A percentile compares a stretch with the other conserved stretches of the same genome.
Evolutionary conservation across 2,329 filamentous ascomycete species (phyloP).

Genomic region (Aspergillus sp.): DNA sequence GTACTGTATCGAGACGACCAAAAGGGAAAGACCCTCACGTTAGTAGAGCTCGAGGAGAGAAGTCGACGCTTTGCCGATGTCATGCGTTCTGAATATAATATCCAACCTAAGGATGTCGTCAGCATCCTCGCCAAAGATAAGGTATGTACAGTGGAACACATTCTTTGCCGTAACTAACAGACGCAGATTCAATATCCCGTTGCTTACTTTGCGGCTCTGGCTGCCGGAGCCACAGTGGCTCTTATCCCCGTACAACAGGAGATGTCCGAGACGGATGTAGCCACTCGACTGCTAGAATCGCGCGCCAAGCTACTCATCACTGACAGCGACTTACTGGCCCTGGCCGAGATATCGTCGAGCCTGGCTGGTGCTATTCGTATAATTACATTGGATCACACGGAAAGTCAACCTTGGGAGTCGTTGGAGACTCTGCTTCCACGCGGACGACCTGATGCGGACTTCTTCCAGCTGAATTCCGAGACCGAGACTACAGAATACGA

Average conservation of each 20-base stretch:
- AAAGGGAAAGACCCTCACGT: no score
- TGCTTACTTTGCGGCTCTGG: conserved; percentile 16
- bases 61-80: no score
- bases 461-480: no score
- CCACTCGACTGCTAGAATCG: conserved; percentile 16
- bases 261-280: conserved; percentile 13
- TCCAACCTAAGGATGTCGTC: no score
- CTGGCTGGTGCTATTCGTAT: conserved; percentile 6
- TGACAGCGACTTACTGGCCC: conserved; percentile 6
- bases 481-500: no score
- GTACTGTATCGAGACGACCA: no score
- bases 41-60: no score
- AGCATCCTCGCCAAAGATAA: no score
- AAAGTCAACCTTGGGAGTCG: conserved; percentile 2
- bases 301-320: conserved; percentile 17
- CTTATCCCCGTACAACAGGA: conserved; percentile 17
- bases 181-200: conserved; percentile 18
- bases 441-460: not conserved
- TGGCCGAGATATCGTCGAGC: conserved; percentile 10
- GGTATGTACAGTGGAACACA: no score
- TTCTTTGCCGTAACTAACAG: no score
- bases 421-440: conserved; percentile 12
- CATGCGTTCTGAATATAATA: no score
- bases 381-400: conserved; percentile 2
- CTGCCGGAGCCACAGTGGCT: conserved; percentile 17